A percentile compares a stretch with the other conserved stretches of the same genome.
Evolutionary conservation across 2,329 filamentous ascomycete species (phyloP).

Genomic region (Epichloe glyceriae): DNA sequence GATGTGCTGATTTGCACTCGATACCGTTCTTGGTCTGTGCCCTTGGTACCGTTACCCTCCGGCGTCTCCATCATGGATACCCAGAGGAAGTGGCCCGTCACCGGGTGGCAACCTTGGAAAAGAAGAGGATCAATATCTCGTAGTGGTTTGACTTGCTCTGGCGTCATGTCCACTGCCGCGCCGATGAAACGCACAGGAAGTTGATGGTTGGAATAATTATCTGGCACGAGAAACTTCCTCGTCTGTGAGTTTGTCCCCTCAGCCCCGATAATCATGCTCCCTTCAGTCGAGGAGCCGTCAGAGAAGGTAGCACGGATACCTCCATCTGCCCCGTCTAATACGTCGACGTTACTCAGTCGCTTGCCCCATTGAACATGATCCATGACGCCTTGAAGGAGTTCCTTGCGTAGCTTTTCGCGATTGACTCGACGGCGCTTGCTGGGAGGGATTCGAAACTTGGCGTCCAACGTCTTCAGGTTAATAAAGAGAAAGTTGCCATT

Average conservation of each 20-base stretch:
- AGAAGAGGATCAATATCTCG: constrained; percentile 39
- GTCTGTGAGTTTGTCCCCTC: constrained; percentile 26
- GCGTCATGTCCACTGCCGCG: constrained; percentile 23
- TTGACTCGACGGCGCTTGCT: constrained; percentile 23
- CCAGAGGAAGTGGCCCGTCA: constrained; percentile 36
- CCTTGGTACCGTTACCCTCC: constrained; percentile 21
- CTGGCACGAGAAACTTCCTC: constrained; percentile 21
- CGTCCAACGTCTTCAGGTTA: constrained; percentile 24
- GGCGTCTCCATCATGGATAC: constrained; percentile 32
- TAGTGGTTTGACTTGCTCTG: constrained; percentile 24
- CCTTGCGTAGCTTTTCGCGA: constrained; percentile 21
- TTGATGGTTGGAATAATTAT: constrained; percentile 17
- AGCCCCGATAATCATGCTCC: constrained; percentile 25
- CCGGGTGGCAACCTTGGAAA: constrained; percentile 40
- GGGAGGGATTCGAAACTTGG: constrained; percentile 26
- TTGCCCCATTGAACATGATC: constrained; percentile 20
- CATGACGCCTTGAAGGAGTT: constrained; percentile 17
- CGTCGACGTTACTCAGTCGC: constrained; percentile 15
- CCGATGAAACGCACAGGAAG: constrained; percentile 27
- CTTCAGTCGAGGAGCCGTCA: constrained; percentile 20
- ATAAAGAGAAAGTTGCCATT: constrained; percentile 27
- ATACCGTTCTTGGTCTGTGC: constrained; percentile 20
- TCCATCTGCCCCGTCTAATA: constrained; percentile 9
- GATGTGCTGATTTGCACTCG: constrained; percentile 33
- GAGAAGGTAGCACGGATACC: constrained; percentile 17